Evolutionary conservation across 768 basidiomycete species (phyloP).

Genomic region (Leccinum disarticulatum): DNA sequence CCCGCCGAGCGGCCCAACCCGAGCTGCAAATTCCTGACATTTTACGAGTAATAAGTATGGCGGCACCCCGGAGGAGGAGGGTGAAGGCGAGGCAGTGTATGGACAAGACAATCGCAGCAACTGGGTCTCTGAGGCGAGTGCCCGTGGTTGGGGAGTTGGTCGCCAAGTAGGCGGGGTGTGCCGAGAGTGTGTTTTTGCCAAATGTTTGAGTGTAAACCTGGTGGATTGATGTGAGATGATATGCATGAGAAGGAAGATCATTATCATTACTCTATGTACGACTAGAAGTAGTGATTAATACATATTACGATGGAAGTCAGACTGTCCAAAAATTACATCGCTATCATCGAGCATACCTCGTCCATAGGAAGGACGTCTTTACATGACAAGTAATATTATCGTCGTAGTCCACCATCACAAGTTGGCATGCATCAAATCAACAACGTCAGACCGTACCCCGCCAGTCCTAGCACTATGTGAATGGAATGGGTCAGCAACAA

Average conservation of each 20-base stretch:
- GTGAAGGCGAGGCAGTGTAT: conserved; percentile 9
- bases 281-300: not conserved
- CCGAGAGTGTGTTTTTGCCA: conserved; percentile 40
- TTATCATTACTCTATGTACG: not conserved
- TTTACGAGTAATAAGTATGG: conserved; percentile 25
- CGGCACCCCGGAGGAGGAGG: conserved; percentile 8
- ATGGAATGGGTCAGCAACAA: too few relatives aligned
- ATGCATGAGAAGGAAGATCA: too few relatives aligned
- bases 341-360: not conserved
- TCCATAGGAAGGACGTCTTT: not conserved
- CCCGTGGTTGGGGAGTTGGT: conserved; percentile 31
- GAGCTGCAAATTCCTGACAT: conserved; percentile 21
- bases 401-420: too few relatives aligned
- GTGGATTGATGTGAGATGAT: too few relatives aligned
- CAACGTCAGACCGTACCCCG: too few relatives aligned
- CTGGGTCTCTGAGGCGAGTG: conserved; percentile 17
- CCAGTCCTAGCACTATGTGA: not conserved
- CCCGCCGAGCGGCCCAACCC: conserved; percentile 22
- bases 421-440: too few relatives aligned
- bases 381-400: too few relatives aligned
- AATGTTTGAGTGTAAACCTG: not conserved
- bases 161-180: conserved; percentile 43
- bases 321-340: not conserved
- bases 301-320: not conserved
- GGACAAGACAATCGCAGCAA: conserved; percentile 13